Conservation (phyloP, 1,284 basidiomycete genomes). For the Coniferiporia sulphurascens region DNA sequence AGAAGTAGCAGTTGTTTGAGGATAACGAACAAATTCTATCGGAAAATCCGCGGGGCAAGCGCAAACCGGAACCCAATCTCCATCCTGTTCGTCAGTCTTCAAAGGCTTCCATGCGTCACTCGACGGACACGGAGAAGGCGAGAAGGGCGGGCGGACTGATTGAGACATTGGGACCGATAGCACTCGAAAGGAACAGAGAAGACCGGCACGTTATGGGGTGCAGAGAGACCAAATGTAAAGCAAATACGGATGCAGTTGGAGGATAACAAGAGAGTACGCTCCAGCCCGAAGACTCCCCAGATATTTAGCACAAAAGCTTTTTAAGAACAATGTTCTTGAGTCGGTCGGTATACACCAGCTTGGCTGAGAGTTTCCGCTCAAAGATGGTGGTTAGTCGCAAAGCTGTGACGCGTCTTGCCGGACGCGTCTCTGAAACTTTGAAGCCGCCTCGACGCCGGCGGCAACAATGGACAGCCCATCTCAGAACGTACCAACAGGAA, state of each 20-base stretch:
- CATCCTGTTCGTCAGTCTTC: background rate
- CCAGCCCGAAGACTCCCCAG: background rate
- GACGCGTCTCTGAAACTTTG: background rate
- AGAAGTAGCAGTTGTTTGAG: slow-evolving; percentile 4
- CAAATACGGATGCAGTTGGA: no score
- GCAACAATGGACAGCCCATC: background rate
- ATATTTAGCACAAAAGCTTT: background rate
- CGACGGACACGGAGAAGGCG: slow-evolving; percentile 7
- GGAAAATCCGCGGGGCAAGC: slow-evolving; percentile 40
- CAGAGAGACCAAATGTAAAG: background rate
- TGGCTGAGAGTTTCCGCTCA: background rate
- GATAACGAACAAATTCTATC: slow-evolving; percentile 33
- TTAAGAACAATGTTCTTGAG: background rate
- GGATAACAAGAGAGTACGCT: background rate
- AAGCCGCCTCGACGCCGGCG: background rate
- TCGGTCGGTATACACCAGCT: background rate
- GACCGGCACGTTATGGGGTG: background rate
- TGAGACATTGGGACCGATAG: background rate
- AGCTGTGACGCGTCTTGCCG: background rate
- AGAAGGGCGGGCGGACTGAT: slow-evolving; percentile 4
- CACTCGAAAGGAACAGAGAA: background rate
- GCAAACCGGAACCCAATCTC: slow-evolving; percentile 34
- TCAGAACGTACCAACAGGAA: background rate
- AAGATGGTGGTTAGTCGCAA: background rate
- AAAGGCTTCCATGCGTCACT: slow-evolving; percentile 3